Evolutionary conservation across 495 filamentous ascomycete genomes (phyloP), one percentile per base, ranked within the genome.

Genomic region (Staphylotrichum tortipilum): DNA sequence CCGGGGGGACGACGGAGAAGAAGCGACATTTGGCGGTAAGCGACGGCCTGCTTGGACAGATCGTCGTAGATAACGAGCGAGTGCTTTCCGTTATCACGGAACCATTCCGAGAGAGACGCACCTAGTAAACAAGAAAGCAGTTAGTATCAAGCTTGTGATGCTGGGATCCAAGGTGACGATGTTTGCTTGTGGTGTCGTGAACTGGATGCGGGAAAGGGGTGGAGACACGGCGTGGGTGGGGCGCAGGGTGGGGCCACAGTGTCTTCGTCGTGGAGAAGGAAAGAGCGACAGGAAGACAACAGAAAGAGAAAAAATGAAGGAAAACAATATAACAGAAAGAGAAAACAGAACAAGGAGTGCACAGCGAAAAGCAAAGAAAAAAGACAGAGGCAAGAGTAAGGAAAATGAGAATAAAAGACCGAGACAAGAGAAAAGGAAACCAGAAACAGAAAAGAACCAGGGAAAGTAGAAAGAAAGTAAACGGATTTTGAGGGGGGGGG

Each of bases 11-110:
- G 92, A 82, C 92, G 94, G 66, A 98, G 90, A 61, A 98, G 78
- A 44, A 98, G 88, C 54, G 92, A 97, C 92, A 98, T 98, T 75
- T 98, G 92, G 79, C 92, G 91, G 76, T 98, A 98, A 59, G 92
- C 92, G 62, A 98, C 92, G 66, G 92, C 92, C 78, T 98, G 92
- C 82, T 97, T 96, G 64, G 90, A 92, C 49, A 97, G 79, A 80
- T 97, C 92, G 66, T 98, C 92, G 69, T 82, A 97, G 77, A 95
- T 80, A 64, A 97, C 83, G 45, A 97, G 78, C 38, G 92, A 82
- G 74, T 97, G 92, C 74, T 85, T 89, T 58, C 89, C 90, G 50
- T 82, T 85, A 66, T 97, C 91, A 64, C 91, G 75, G 78, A 96
- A 96, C 71, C 70, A 88, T 65, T 96, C 91, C 49, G 81, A 89